Evolutionary conservation across 2,329 filamentous ascomycete genomes (phyloP), one percentile per base, ranked within the genome.

Genomic region (Stagonosporopsis tanaceti): DNA sequence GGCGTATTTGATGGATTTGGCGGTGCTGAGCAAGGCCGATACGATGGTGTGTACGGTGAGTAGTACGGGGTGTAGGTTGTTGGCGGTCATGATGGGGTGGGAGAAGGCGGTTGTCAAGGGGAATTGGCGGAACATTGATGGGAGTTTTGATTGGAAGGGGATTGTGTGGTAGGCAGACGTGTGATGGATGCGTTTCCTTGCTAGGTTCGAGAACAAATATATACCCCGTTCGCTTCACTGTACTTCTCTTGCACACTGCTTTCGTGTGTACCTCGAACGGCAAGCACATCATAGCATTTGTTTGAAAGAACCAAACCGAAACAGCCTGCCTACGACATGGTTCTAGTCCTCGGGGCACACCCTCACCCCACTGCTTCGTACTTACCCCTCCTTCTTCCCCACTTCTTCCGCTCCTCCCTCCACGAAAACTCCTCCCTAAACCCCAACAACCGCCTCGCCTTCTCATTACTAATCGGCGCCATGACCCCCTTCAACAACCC

Each of bases 51-150:
- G 92, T 69, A 90, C 88, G 2, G 88, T 93, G 24, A 91, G 89
- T 65, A 86, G 88, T 61, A 74, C 77, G 15, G 80, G 74, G 4
- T 96, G 92, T 73, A 84, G 91, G 22, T 69, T 96, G 50, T 73
- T 96, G 60, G 92, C 86, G 2, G 91, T 96, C 38, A 93, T 96
- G 88, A 87, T 95, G 87, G 92, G 92, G 0, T 93, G 91, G 90
- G 89, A 93, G 35, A 63, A 63, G 25, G 73, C 69, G 40, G 61
- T 75, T 46, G 79, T 80, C 32, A 75, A 81, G 17, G 82, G 81
- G 1, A 80, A 82, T 41, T 96, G 92, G 90, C 81, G 86, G 57
- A 96, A 96, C 76, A 85, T 96, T 7, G 75, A 77, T 65, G 75
- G 74, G 3, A 60, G 64, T 38, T 76, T 76, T 64, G 70, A 75